Percentiles rank a stretch among this genome's conserved stretches.
Conservation (phyloP, 345 rosid species). For the Syzygium jambos region DNA sequence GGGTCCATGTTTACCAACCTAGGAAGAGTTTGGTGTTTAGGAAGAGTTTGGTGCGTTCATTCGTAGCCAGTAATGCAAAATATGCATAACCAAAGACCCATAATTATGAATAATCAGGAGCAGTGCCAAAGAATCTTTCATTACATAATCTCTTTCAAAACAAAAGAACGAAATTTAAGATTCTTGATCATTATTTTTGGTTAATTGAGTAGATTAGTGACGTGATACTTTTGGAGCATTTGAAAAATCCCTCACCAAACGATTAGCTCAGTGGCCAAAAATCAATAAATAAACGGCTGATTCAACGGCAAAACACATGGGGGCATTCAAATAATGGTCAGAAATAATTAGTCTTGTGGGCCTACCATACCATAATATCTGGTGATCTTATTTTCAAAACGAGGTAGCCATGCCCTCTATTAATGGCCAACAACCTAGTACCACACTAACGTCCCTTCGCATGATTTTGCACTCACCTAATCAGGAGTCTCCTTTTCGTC, state of each 20-base stretch:
- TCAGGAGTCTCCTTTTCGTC: neutral
- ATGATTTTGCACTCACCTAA: neutral
- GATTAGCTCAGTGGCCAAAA: neutral
- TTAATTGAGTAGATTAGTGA: neutral
- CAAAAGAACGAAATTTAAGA: neutral
- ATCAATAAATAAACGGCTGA: neutral
- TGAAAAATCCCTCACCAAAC: neutral
- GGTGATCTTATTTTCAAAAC: neutral
- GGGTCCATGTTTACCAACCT: neutral
- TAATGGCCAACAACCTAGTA: constrained; percentile 56
- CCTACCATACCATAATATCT: neutral
- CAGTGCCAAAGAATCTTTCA: neutral
- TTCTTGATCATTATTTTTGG: neutral
- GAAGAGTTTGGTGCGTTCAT: neutral
- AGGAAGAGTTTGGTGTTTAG: neutral
- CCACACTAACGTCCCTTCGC: constrained; percentile 13
- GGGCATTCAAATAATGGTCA: neutral
- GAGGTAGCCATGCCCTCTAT: constrained; percentile 11
- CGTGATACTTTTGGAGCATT: neutral
- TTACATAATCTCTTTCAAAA: neutral
- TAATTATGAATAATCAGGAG: neutral
- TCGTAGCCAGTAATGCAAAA: neutral
- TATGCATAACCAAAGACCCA: neutral
- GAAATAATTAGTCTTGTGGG: neutral
- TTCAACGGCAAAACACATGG: neutral